These are phyloP conservation scores for Eucalyptus virginea DNA, from an alignment of 345 rosid species.

Conservation along the genomic window DNA sequence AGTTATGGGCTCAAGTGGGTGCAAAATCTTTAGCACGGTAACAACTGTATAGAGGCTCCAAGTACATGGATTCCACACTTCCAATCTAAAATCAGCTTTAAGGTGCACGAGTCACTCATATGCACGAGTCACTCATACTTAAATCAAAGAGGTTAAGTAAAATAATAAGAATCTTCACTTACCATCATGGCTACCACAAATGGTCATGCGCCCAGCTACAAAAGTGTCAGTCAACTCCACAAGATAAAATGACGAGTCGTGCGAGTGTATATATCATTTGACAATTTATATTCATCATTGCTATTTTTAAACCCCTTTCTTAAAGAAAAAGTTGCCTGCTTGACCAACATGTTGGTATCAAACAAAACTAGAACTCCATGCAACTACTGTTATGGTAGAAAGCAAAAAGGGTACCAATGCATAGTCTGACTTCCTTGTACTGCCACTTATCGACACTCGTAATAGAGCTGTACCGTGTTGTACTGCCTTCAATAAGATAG, in stretches of 20 bases:
- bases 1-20: neutral
- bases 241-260: neutral
- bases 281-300: neutral
- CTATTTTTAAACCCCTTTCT: neutral
- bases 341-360: neutral
- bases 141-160: neutral
- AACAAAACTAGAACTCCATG: neutral
- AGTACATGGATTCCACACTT: neutral
- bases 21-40: neutral
- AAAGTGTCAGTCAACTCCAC: neutral
- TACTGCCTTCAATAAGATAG: constrained; percentile 41
- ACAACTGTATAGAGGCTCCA: neutral
- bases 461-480: constrained; percentile 66
- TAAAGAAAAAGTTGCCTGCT: neutral
- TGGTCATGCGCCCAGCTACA: neutral
- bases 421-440: constrained; percentile 55
- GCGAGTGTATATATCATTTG: neutral
- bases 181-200: neutral
- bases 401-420: constrained; percentile 29
- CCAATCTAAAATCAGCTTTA: too few relatives aligned
- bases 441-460: constrained; percentile 36
- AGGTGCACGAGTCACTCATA: neutral
- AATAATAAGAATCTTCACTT: neutral
- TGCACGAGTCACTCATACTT: neutral
- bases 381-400: neutral